Evolutionary conservation across 2,329 filamentous ascomycete genomes (phyloP).

Genomic region (Verticillium tricorpus): DNA sequence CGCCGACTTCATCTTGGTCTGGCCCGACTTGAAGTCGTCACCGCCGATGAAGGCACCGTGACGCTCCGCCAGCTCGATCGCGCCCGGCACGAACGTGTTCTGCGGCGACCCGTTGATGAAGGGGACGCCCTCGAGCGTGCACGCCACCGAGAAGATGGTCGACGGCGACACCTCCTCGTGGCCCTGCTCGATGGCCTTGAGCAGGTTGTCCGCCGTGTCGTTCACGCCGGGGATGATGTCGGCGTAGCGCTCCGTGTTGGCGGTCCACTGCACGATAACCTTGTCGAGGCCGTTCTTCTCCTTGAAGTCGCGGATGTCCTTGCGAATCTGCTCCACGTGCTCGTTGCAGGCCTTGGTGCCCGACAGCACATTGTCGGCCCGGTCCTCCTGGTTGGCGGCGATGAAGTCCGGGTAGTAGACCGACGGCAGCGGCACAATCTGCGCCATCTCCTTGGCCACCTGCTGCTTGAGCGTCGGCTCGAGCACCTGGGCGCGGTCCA

Average conservation of each 20-base stretch:
- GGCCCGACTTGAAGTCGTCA: slow-evolving; percentile 99
- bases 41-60: slow-evolving; percentile 90
- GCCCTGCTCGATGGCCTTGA: slow-evolving; percentile 79
- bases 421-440: slow-evolving; percentile 83
- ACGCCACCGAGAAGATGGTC: slow-evolving; percentile 92
- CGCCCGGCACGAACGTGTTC: slow-evolving; percentile 97
- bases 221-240: slow-evolving; percentile 86
- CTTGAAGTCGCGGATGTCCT: slow-evolving; percentile 94
- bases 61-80: slow-evolving; percentile 81
- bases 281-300: slow-evolving; percentile 79
- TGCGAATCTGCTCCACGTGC: slow-evolving; percentile 88
- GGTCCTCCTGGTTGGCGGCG: slow-evolving; percentile 94
- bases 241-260: slow-evolving; percentile 96
- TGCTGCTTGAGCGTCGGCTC: slow-evolving; percentile 90
- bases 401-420: slow-evolving; percentile 99
- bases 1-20: slow-evolving; percentile 99
- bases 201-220: slow-evolving; percentile 90
- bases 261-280: slow-evolving; percentile 96
- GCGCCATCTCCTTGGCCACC: slow-evolving; percentile 88
- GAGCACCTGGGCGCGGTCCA: slow-evolving; percentile 93
- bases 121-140: slow-evolving; percentile 80
- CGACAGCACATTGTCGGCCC: slow-evolving; percentile 84
- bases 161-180: slow-evolving; percentile 93
- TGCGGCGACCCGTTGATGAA: slow-evolving; percentile 99
- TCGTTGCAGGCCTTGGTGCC: slow-evolving; percentile 80